Base-by-base conservation (phyloP, 129 eudicot species). In the Flaveria trinervia region DNA sequence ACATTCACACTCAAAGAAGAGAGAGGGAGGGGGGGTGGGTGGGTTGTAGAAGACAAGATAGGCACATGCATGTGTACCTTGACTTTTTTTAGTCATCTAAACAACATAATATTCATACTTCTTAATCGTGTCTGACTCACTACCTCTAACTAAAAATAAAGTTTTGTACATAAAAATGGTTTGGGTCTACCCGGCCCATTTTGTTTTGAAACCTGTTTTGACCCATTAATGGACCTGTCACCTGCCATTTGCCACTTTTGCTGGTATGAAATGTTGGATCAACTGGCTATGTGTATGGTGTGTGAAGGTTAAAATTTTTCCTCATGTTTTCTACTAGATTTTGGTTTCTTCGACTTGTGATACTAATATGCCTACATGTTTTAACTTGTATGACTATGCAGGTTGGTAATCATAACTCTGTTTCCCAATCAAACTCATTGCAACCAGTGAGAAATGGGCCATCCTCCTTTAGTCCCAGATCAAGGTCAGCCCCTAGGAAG, bases 331-430 rank as follows among this genome's bases (percentile, higher is more conserved):
- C 30, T 72, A 55, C 49, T 14, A 41, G 13, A 74, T 62, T 33
- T 74, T 62, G 72, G 12, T 62, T 46, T 48, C 50, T 11, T 18
- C 14, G 68, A 55, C 48, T 10, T 61, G 65, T 65, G 43, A 71
- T 75, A 15, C 33, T 30, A 45, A 71, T 79, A 72, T 77, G 70
- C 69, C 46, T 77, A 80, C 76, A 77, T 71, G 25, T 60, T 78
- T 73, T 46, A 69, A 78, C 68, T 60, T 77, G 49, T 79, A 59
- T 43, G 41, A 20, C 77, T 39, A 67, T 86, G 83, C 80, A 93
- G 98, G 89, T 77, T 66, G 90, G 75, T 57, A 78, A 77, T 70
- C 88, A 78, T n/a, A 85, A 72, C 78, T 62, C 88, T 66, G 64
- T 70, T 30, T 75, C 79, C 49, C 85, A 82, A 17, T 75, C 91